These are phyloP conservation scores for Verticillium isaacii DNA, from an alignment of 2,329 filamentous ascomycete genomes.

Conservation along the genomic window DNA sequence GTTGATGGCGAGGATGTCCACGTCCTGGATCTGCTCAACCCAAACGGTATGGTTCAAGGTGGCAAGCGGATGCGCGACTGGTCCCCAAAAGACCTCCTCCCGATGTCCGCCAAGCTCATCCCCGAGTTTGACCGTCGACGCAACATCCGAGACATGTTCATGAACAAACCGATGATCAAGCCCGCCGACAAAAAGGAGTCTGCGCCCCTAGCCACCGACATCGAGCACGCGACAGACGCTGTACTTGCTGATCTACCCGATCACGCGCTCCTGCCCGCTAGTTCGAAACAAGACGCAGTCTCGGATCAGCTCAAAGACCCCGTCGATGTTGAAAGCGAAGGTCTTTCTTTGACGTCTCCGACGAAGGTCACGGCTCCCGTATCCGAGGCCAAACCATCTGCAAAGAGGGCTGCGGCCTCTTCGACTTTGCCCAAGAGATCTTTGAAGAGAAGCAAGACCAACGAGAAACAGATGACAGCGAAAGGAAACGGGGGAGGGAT, in stretches of 20 bases:
- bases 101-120: constrained; percentile 76
- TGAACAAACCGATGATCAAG: constrained; percentile 41
- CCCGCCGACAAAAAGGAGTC: constrained; percentile 9
- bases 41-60: constrained; percentile 62
- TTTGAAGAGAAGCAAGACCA: constrained; percentile 30
- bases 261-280: not conserved
- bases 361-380: constrained; percentile 29
- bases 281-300: not conserved
- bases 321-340: constrained; percentile 5
- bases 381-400: constrained; percentile 5
- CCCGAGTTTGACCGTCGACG: constrained; percentile 81
- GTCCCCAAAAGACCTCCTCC: constrained; percentile 60
- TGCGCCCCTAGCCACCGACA: not conserved
- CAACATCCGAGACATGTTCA: constrained; percentile 93
- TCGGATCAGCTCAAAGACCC: not conserved
- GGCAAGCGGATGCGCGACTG: constrained; percentile 65
- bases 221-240: not conserved
- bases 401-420: constrained; percentile 13
- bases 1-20: constrained; percentile 43
- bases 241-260: not conserved
- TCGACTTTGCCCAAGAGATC: constrained; percentile 19
- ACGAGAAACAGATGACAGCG: constrained; percentile 17
- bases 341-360: not conserved
- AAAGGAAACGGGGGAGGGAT: constrained; percentile 23
- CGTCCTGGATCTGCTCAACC: constrained; percentile 74